Percentiles rank a stretch among this genome's conserved stretches.
Conservation (phyloP, 331 rosid species). For the Pyrus hybrid region DNA sequence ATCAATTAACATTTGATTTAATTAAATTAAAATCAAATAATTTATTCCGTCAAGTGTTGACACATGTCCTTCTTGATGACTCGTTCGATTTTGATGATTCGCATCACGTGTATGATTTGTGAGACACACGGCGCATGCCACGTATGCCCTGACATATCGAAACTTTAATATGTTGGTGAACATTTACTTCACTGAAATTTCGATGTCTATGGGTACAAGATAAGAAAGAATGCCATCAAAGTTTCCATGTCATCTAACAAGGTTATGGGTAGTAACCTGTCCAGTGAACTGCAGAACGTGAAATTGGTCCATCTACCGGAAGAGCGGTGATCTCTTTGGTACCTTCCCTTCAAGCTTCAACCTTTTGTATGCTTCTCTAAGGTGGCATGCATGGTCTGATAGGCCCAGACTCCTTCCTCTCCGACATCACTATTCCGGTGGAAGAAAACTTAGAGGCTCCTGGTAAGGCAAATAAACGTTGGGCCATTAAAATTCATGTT, state of each 20-base stretch:
- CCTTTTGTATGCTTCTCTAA: constrained; percentile 83
- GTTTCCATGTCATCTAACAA: neutral
- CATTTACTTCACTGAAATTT: too few relatives aligned
- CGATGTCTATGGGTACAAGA: neutral
- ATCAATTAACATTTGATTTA: too few relatives aligned
- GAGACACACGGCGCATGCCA: too few relatives aligned
- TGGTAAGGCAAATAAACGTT: neutral
- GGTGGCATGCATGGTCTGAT: constrained; percentile 95
- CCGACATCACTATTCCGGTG: constrained; percentile 78
- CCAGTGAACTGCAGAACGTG: constrained; percentile 1
- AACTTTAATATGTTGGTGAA: too few relatives aligned
- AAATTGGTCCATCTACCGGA: constrained; percentile 39
- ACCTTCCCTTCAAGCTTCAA: constrained; percentile 87
- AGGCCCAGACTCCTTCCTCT: constrained; percentile 87
- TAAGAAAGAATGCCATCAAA: neutral
- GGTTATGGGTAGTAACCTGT: constrained; percentile 4
- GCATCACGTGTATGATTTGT: too few relatives aligned
- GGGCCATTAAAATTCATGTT: neutral
- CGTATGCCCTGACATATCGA: too few relatives aligned
- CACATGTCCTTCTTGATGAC: too few relatives aligned
- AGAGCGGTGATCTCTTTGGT: constrained; percentile 69
- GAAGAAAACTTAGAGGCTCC: constrained; percentile 10
- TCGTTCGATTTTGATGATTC: too few relatives aligned
- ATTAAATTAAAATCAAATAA: too few relatives aligned
- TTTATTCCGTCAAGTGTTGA: too few relatives aligned